These are phyloP conservation scores for Solanum lignicaule DNA, from an alignment of 257 asterid species.

Conservation along the genomic window DNA sequence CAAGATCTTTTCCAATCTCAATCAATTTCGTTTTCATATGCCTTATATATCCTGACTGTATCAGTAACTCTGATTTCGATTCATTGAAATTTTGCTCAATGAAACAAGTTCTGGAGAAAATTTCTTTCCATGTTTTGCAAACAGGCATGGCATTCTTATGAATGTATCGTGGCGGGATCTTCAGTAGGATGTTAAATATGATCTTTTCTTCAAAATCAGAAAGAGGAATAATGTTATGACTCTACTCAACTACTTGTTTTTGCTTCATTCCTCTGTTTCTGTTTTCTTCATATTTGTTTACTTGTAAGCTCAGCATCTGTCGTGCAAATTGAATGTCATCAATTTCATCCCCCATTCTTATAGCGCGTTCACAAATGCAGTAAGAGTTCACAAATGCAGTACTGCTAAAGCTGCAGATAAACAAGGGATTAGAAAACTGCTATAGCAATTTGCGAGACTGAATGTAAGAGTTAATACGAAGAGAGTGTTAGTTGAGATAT, in stretches of 20 bases:
- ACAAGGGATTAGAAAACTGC: not conserved
- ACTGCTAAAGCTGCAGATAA: not conserved
- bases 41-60: not conserved
- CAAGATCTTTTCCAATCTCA: not conserved
- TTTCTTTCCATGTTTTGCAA: constrained; percentile 1
- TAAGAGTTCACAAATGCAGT: not conserved
- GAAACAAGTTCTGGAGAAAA: not conserved
- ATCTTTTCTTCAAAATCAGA: not conserved
- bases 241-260: not conserved
- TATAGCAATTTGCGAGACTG: not conserved
- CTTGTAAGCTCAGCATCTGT: not conserved
- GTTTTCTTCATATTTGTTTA: not conserved
- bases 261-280: not conserved
- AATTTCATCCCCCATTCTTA: not conserved
- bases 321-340: not conserved
- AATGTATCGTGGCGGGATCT: not conserved
- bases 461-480: not conserved
- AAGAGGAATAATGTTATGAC: not conserved
- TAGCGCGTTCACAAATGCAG: not conserved
- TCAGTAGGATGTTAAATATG: not conserved
- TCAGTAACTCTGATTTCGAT: not conserved
- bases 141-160: not conserved
- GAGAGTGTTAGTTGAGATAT: not conserved
- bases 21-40: not conserved
- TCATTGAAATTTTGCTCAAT: not conserved